These are phyloP conservation scores for Globisporangium mamillatum DNA, from an alignment of 352 stramenopile species.

Conservation along the genomic window DNA sequence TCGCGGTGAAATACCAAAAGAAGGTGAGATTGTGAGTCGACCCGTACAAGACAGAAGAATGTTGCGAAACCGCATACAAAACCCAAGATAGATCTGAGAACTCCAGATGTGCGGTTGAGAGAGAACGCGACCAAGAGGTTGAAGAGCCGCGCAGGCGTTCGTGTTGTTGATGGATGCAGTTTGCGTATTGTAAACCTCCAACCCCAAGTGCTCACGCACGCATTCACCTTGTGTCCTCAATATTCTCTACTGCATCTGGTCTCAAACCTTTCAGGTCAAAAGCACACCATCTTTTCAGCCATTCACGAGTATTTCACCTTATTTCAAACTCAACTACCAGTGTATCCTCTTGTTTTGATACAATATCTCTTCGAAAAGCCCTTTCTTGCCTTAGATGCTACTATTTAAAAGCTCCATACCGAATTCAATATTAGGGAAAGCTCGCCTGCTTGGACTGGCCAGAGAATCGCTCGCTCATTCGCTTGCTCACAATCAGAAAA, in stretches of 20 bases:
- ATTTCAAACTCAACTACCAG: neutral
- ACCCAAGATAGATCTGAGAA: neutral
- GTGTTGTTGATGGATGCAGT: neutral
- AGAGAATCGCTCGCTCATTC: neutral
- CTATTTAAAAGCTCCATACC: neutral
- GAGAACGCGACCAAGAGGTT: neutral
- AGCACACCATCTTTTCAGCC: neutral
- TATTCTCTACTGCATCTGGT: neutral
- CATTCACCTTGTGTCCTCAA: slow-evolving; percentile 2
- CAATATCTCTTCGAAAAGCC: neutral
- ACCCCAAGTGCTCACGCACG: neutral
- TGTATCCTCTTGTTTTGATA: neutral
- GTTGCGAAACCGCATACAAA: slow-evolving; percentile 5
- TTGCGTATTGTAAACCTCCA: neutral
- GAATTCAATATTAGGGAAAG: neutral
- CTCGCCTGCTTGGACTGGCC: neutral
- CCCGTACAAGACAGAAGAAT: neutral
- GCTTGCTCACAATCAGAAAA: slow-evolving; percentile 1
- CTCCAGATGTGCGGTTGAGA: neutral
- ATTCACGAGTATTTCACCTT: neutral
- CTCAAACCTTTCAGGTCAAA: neutral
- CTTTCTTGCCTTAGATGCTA: neutral
- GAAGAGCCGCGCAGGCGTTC: neutral
- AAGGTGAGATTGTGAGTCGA: neutral
- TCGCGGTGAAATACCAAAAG: neutral